Conservation (phyloP, 1,284 basidiomycete species). For the Boletus sp. region DNA sequence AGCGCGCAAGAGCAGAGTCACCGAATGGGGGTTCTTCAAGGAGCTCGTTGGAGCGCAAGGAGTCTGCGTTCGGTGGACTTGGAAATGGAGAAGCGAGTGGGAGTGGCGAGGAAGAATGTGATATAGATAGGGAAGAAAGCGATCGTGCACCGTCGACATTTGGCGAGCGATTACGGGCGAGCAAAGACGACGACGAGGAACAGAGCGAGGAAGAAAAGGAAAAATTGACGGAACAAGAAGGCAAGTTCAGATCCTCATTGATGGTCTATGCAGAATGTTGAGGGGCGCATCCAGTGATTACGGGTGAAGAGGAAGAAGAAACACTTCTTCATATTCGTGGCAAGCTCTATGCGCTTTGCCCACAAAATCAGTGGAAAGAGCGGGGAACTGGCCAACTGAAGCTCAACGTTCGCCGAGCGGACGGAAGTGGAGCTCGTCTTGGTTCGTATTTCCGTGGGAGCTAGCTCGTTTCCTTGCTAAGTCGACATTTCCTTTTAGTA, state of each 20-base stretch:
- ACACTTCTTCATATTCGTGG: conserved; percentile 82
- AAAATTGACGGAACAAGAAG: conserved; percentile 56
- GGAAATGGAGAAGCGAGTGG: conserved; percentile 31
- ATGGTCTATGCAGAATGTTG: neutral
- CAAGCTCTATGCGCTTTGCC: conserved; percentile 75
- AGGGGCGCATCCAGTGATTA: conserved; percentile 54
- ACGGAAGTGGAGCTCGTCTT: conserved; percentile 71
- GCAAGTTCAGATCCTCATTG: conserved; percentile 37
- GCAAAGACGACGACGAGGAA: conserved; percentile 52
- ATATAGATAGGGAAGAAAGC: conserved; percentile 36
- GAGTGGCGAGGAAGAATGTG: conserved; percentile 36
- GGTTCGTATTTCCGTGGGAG: conserved; percentile 42
- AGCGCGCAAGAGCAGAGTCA: conserved; percentile 50
- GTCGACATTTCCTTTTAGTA: conserved; percentile 45
- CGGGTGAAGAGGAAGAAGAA: conserved; percentile 91
- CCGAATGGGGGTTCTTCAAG: conserved; percentile 41
- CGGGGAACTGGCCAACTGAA: conserved; percentile 80
- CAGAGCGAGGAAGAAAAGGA: conserved; percentile 46
- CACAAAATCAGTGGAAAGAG: conserved; percentile 78
- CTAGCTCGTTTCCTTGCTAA: conserved; percentile 1
- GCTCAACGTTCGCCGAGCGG: conserved; percentile 70
- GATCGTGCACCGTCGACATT: conserved; percentile 42
- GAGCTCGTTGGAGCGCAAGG: conserved; percentile 42
- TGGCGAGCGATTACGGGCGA: conserved; percentile 59
- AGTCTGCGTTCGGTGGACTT: conserved; percentile 13